A percentile compares a stretch with the other conserved stretches of the same genome.
Evolutionary conservation across 1,284 basidiomycete genomes (phyloP).

Genomic region (Ceratorhiza oryzae-sativae): DNA sequence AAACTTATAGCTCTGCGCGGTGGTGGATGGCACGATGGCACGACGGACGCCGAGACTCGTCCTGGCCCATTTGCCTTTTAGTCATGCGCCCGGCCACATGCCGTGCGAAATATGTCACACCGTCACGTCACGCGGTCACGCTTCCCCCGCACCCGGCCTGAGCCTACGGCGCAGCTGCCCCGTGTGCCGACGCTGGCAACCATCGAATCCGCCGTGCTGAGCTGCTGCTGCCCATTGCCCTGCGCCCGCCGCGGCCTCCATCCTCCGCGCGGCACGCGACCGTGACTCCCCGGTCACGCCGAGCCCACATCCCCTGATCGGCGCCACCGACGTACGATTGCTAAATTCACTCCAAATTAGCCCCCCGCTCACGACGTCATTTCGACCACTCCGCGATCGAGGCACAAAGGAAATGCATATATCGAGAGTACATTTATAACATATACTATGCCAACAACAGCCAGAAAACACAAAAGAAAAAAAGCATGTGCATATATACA

Average conservation of each 20-base stretch:
- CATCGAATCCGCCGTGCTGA: too few relatives aligned
- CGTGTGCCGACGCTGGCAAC: too few relatives aligned
- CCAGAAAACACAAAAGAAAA: not conserved
- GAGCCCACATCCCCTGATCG: not conserved
- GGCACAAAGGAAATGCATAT: not conserved
- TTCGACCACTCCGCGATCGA: not conserved
- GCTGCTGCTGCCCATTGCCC: not conserved
- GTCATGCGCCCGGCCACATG: constrained; percentile 2
- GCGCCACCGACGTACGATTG: constrained; percentile 4
- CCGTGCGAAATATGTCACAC: constrained; percentile 9
- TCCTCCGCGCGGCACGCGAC: not conserved
- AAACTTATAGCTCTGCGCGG: constrained; percentile 16
- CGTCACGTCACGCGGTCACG: not conserved
- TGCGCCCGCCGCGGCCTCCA: not conserved
- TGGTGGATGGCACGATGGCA: constrained; percentile 24
- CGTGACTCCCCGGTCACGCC: not conserved
- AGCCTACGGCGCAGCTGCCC: too few relatives aligned
- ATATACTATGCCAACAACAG: constrained; percentile 38
- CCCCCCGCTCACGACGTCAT: not conserved
- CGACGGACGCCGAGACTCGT: constrained; percentile 18
- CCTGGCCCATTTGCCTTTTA: not conserved
- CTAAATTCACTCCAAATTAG: not conserved
- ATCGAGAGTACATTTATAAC: constrained; percentile 37
- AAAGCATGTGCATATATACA: constrained; percentile 19
- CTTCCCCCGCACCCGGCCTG: not conserved